Evolutionary conservation across 352 stramenopile genomes (phyloP).

Genomic region (Phytophthora syringae): DNA sequence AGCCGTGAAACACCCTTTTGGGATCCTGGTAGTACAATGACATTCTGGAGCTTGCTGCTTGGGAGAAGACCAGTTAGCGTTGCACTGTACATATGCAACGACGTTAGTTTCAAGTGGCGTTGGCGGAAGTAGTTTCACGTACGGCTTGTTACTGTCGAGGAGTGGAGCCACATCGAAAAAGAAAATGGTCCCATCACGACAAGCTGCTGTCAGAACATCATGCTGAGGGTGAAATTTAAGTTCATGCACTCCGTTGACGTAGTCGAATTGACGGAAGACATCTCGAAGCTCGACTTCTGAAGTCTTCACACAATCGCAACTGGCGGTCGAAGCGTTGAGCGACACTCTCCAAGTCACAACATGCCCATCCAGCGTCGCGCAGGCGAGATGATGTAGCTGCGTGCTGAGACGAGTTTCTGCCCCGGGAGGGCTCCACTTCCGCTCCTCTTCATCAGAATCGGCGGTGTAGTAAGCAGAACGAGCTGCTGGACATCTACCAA

Average conservation of each 20-base stretch:
- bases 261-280: constrained; percentile 62
- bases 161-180: constrained; percentile 70
- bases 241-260: constrained; percentile 61
- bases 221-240: constrained; percentile 72
- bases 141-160: constrained; percentile 61
- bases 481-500: constrained; percentile 73
- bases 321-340: constrained; percentile 31
- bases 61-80: constrained; percentile 53
- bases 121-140: constrained; percentile 4
- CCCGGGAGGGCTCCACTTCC: constrained; percentile 38
- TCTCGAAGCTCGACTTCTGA: constrained; percentile 71
- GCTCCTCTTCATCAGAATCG: constrained; percentile 41
- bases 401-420: constrained; percentile 35
- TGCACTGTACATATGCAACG: constrained; percentile 21
- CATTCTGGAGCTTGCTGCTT: constrained; percentile 55
- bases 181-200: constrained; percentile 72
- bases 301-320: constrained; percentile 57
- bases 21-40: constrained; percentile 46
- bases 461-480: constrained; percentile 56
- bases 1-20: constrained; percentile 53
- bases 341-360: constrained; percentile 64
- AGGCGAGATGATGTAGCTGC: constrained; percentile 55
- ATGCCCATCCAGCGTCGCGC: constrained; percentile 61
- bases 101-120: constrained; percentile 3
- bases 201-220: constrained; percentile 55